Evolutionary conservation across 768 basidiomycete species (phyloP).

Genomic region (Podaxis mareebaensis): DNA sequence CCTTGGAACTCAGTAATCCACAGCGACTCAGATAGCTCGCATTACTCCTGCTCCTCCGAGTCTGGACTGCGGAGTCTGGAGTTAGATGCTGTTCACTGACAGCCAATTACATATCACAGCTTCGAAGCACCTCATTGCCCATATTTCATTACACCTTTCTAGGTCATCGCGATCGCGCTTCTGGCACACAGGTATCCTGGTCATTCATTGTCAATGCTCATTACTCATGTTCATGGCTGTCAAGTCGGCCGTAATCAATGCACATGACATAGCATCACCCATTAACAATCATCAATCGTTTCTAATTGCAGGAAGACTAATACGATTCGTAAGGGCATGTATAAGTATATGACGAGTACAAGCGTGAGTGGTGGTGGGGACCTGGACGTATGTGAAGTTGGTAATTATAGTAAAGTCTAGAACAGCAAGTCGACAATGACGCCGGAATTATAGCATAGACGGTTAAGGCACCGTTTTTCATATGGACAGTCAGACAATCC

Average conservation of each 20-base stretch:
- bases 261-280: neutral
- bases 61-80: neutral
- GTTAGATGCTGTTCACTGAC: neutral
- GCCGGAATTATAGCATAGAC: neutral
- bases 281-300: neutral
- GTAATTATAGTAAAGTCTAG: constrained; percentile 1
- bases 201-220: too few relatives aligned
- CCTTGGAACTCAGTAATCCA: neutral
- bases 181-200: neutral
- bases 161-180: neutral
- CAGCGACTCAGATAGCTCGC: neutral
- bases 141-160: neutral
- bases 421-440: neutral
- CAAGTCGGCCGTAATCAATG: neutral
- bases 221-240: too few relatives aligned
- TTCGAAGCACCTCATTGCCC: neutral
- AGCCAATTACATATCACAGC: neutral
- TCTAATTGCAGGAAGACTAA: neutral
- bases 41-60: neutral
- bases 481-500: constrained; percentile 1
- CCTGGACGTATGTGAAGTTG: neutral
- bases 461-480: neutral
- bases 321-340: neutral
- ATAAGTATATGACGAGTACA: neutral
- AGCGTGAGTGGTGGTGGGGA: neutral